phyloP scores from a whole-genome alignment of 1,139 yeast species.

The Yamadazyma atmosphaerica region DNA sequence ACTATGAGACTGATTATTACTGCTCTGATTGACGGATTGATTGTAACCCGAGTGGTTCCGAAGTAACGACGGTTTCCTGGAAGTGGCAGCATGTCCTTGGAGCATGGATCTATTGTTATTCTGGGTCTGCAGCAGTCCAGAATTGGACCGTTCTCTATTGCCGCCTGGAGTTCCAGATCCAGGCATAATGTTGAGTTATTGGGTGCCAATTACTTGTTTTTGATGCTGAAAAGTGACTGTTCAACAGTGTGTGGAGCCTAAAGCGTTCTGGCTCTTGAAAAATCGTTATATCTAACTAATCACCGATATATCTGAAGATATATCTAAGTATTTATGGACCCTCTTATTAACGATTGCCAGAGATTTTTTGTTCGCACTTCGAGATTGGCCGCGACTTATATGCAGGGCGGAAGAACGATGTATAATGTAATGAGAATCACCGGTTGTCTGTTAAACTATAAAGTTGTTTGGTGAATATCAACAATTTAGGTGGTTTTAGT shows the following conservation, averaged over 20 bases:
- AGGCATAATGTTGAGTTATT: neutral
- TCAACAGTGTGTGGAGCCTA: neutral
- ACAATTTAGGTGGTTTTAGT: too few species aligned
- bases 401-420: too few species aligned
- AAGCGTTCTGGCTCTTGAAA: neutral
- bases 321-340: too few species aligned
- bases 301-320: neutral
- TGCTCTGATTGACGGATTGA: constrained; percentile 1
- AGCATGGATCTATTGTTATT: constrained; percentile 7
- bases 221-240: neutral
- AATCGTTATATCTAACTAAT: neutral
- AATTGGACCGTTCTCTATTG: constrained; percentile 8
- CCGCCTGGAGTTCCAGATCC: neutral
- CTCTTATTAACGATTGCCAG: too few species aligned
- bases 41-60: constrained; percentile 19
- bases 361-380: too few species aligned
- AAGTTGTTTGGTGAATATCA: too few species aligned
- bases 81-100: constrained; percentile 13
- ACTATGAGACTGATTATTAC: neutral
- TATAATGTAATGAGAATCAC: too few species aligned
- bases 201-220: neutral
- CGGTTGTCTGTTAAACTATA: too few species aligned
- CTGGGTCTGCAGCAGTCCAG: constrained; percentile 7
- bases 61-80: constrained; percentile 23
- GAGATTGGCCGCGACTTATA: too few species aligned